phyloP scores from a whole-genome alignment of 257 asterid genomes.

The Solanum chmielewskii region DNA sequence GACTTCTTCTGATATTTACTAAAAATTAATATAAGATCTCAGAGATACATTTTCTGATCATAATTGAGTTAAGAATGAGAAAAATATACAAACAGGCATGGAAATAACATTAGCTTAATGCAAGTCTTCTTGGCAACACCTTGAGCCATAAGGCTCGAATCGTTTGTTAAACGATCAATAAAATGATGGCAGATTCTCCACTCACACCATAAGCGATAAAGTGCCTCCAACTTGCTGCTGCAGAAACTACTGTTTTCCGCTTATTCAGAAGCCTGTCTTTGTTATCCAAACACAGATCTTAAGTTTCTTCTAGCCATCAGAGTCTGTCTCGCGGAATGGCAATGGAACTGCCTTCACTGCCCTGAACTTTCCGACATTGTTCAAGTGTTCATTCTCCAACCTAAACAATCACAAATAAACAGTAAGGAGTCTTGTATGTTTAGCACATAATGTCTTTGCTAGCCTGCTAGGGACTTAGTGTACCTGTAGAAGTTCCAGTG shows the following conservation, averaged over 20 bases:
- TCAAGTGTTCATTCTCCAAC: conserved; percentile 89
- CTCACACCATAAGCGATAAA: background rate
- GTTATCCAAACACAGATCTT: background rate
- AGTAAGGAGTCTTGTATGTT: background rate
- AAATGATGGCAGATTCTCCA: background rate
- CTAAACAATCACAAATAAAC: conserved; percentile 11
- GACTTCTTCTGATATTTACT: background rate
- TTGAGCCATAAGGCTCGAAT: background rate
- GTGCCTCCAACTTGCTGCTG: background rate
- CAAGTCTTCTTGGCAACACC: conserved; percentile 1
- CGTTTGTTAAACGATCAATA: background rate
- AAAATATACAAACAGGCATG: background rate
- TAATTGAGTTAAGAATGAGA: background rate
- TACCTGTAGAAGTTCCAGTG: conserved; percentile 98
- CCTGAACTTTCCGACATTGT: conserved; percentile 81
- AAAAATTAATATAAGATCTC: background rate
- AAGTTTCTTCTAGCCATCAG: conserved; percentile 32
- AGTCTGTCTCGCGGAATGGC: conserved; percentile 68
- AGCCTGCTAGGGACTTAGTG: background rate
- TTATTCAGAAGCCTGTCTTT: background rate
- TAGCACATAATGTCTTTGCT: background rate
- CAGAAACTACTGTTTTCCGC: conserved; percentile 1
- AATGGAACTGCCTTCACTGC: conserved; percentile 89
- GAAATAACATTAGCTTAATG: background rate
- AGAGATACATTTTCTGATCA: background rate